phyloP scores from a whole-genome alignment of 2,329 filamentous ascomycete species.

The Microascus cirrosus region DNA sequence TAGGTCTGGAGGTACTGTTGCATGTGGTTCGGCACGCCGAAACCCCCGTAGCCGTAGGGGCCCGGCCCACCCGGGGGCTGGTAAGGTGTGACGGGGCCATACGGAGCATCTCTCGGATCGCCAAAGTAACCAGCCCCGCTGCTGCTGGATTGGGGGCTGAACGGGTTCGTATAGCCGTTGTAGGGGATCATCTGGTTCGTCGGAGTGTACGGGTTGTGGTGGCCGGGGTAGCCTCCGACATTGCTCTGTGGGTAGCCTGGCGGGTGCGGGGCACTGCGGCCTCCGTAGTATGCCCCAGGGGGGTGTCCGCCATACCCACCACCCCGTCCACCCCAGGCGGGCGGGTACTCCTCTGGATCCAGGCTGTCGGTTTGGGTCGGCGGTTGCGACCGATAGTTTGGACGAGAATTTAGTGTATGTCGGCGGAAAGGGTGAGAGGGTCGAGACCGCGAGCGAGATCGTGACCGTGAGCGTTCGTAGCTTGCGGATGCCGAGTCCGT shows the following conservation, averaged over 20 bases:
- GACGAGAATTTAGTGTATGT: not conserved
- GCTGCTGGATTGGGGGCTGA: constrained; percentile 4
- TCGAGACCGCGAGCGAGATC: constrained; percentile 8
- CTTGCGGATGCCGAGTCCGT: constrained; percentile 46
- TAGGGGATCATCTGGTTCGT: not conserved
- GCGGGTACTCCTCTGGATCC: constrained; percentile 54
- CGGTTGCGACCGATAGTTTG: constrained; percentile 8
- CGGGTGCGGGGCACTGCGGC: constrained; percentile 14
- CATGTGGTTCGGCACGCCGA: constrained; percentile 20
- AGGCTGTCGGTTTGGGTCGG: constrained; percentile 48
- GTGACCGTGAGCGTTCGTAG: constrained; percentile 18
- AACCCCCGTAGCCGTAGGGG: constrained; percentile 10
- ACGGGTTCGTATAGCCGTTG: constrained; percentile 5
- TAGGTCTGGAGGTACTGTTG: constrained; percentile 25
- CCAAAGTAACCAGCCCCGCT: constrained; percentile 4
- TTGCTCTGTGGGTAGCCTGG: constrained; percentile 35
- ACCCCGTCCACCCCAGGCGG: constrained; percentile 23
- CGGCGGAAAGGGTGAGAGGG: constrained; percentile 10
- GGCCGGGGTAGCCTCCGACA: constrained; percentile 29
- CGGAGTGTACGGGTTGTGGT: constrained; percentile 23
- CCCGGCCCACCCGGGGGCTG: not conserved
- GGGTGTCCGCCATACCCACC: not conserved
- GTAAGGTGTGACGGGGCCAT: constrained; percentile 6
- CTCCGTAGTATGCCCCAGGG: constrained; percentile 15
- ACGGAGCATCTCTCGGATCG: constrained; percentile 4